Base-by-base conservation (phyloP, 1,284 basidiomycete species). In the Uromyces viciae-fabae region DNA sequence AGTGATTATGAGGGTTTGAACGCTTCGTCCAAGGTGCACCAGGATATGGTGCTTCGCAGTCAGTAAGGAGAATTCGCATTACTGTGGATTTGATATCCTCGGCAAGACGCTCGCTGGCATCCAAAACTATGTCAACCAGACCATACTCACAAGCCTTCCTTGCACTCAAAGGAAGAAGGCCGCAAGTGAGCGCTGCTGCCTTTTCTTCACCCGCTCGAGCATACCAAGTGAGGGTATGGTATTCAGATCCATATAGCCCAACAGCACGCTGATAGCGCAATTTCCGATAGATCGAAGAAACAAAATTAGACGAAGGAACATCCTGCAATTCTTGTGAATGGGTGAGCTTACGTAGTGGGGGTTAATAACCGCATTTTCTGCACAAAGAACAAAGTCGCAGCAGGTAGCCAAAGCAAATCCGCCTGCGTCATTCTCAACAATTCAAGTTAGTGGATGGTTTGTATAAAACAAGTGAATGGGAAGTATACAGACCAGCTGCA, bases 361-460 rank as follows among this genome's bases (percentile, higher is more conserved):
- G 81, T 88, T 88, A 49, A 88, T 82, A 8, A 88, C 87, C 11
- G 86, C 87, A 8, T 83, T 84, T 62, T 86, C 85, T 0, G 85
- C 83, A 28, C 85, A 86, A 1, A 87, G 83, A 28, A 87, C 86
- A 22, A 87, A 83, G 83, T 88, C 87, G 52, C 86, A 87, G 1
- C 85, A 86, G 7, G 87, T 86, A 0, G 87, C 87, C 54, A 88
- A 83, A 1, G 88, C 88, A 14, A 88, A 86, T 31, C 88, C 88
- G 5, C 87, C 75, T 76, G 19, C 4, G 22, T 49, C 14, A n/a
- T 17, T 7, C 15, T n/a, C 36, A 28, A 52, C n/a, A 56, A 33
- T 31, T 3, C 9, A 33, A 33, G 74, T 17, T 3, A 64, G 14
- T 62, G 15, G 33, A 28, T 4, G 38, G 5, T 42, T 22, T 8